Base-by-base conservation (phyloP, 805 yeast species). In the Starmera dryadoides region DNA sequence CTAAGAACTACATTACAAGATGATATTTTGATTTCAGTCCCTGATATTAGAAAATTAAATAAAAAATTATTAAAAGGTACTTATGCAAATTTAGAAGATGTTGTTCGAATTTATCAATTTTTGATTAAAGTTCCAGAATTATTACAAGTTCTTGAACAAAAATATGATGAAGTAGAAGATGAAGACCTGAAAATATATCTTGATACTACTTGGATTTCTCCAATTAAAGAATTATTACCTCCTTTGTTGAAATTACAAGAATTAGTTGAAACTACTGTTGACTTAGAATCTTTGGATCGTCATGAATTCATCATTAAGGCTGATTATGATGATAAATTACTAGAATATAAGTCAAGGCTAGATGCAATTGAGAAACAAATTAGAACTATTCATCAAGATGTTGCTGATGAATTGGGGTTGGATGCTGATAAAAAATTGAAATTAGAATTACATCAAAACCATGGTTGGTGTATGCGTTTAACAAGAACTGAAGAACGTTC, bases 391-490 rank as follows among this genome's bases (percentile, higher is more conserved):
- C 95, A 88, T 56, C 57, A 64, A 32, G 70, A 71, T 6, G 79
- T 79, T 3, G 86, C 83, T 2, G 85, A 81, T 26, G 93, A 83
- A 48, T 71, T 93, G 29, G 74, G 75, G 12, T 77, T 88, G 60
- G 98, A 89, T 43, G 69, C 82, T 3, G 96, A 86, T 42, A 87
- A 88, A 64, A 88, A 88, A 59, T 70, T 93, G 47, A 93, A 93
- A 58, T 63, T 93, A 36, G 98, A 93, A 57, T 77, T 83, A 40
- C 96, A 91, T 55, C 84, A 75, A 45, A 77, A 74, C 21, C 94
- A 86, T 59, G 97, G 97, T 17, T 89, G 96, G 95, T 87, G 96
- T 59, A 77, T 91, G 71, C 71, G 98, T 49, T 74, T 93, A 18
- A 93, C 98, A 1, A 75, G 98, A 59, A 81, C 77, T 40, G 98